Evolutionary conservation across 1,139 yeast species (phyloP), one percentile per base, ranked within the genome.

Genomic region (Diutina sp.): DNA sequence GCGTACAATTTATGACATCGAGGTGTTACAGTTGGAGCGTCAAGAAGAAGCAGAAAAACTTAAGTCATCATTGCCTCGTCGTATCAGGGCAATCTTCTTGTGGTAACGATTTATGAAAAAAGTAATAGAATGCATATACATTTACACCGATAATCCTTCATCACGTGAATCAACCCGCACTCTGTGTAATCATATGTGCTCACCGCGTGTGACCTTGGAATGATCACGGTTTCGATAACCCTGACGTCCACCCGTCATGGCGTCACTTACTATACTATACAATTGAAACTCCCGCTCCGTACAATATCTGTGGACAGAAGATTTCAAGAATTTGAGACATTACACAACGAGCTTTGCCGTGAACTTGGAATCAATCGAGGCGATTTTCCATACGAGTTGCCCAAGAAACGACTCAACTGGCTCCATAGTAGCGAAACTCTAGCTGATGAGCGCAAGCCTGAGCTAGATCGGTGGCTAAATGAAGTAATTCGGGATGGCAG

Each of bases 31-130:
- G 60, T 73, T 83, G 53, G 73, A 83, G 65, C 82, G 77, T 67
- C 87, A 83, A 69, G 90, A 85, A 69, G 71, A 84, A 65, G 78
- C 79, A 32, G 83, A 82, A 66, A 88, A 84, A 69, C 79, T 30
- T 6, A 32, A 50, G 16, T 38, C 32, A 44, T 50, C 53, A 44
- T 29, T 50, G 12, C 16, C 25, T 9, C 25, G 45, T 9, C 41
- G 44, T 11, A 32, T 50, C 21, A 30, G 28, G 18, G 25, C 32
- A 5, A n/a, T 50, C 29, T 50, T 50, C 44, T 50, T 50, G 28
- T 50, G 53, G 53, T 50, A 50, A 47, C n/a, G 51, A 47, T 21
- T 47, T 12, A 47, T 16, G 51, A 47, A 14, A 28, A 16, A 1
- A 46, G n/a, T 21, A 46, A 25, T 21, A 35, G 41, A 35, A 35